Evolutionary conservation across 352 stramenopile species (phyloP), one percentile per base, ranked within the genome.

Genomic region (Pythium utonaiense): DNA sequence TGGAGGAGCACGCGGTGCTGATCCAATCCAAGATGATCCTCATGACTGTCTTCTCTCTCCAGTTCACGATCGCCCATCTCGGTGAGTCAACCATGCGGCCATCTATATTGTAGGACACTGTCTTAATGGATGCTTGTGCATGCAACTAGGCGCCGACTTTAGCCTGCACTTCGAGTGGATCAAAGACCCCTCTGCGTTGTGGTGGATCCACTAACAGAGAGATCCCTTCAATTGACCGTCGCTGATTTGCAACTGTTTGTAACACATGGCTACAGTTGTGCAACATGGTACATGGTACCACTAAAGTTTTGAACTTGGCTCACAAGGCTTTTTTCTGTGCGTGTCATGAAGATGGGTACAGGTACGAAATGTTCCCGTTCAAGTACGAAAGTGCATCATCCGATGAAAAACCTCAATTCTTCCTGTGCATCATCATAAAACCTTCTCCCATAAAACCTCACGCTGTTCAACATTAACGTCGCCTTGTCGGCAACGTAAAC

Each of bases 21-120:
- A 64, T 71, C 21, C 73, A 80, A 30, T 45, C 24, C 8, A 61
- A 67, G 21, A 33, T 75, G 22, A 54, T 74, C 17, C 1, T 67
- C 2, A 59, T 55, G 38, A 64, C 77, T 10, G 51, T 67, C 4
- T 71, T 70, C 34, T 34, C 64, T 10, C 60, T 75, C 2, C n/a
- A 66, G 31, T 66, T 57, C 53, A 67, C 64, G 19, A 57, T 62
- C 38, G 60, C 42, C 9, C 58, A 66, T 22, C 22, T 59, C 10
- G 58, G 58, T 66, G 41, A 17, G 57, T 44, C 14, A 41, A 31
- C n/a, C 44, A 7, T 40, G n/a, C 36, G 2, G 36, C 16, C 17
- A 12, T 24, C 14, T 45, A 21, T n/a, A 45, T 6, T 59, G n/a
- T 41, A 30, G 27, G 10, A 12, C 16, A n/a, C 13, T 27, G 7